phyloP scores from a whole-genome alignment of 805 yeast species.

The Scheffersomyces stipitis region DNA sequence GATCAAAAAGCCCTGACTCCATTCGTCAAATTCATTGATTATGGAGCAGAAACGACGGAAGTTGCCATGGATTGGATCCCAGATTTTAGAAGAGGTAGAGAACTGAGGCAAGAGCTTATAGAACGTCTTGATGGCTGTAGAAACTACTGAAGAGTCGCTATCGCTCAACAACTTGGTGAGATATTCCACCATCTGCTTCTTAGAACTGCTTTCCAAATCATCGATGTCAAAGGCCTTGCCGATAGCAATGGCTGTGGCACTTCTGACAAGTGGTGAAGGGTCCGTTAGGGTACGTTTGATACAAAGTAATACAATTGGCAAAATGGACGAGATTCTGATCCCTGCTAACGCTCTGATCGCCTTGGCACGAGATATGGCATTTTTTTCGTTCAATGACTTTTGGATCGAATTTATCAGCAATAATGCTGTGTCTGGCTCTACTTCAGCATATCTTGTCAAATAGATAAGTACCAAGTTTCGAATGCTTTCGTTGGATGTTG shows the following conservation, averaged over 20 bases:
- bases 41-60: slow-evolving; percentile 57
- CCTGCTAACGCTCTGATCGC: slow-evolving; percentile 80
- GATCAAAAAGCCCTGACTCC: slow-evolving; percentile 61
- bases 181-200: slow-evolving; percentile 49
- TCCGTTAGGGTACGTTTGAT: slow-evolving; percentile 69
- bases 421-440: slow-evolving; percentile 86
- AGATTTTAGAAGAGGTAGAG: slow-evolving; percentile 31
- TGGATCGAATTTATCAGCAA: slow-evolving; percentile 90
- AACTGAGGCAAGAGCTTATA: slow-evolving; percentile 47
- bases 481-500: slow-evolving; percentile 58
- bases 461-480: slow-evolving; percentile 77
- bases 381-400: slow-evolving; percentile 69
- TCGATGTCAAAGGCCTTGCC: slow-evolving; percentile 47
- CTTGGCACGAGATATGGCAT: slow-evolving; percentile 65
- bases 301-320: slow-evolving; percentile 74
- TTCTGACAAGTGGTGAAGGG: slow-evolving; percentile 72
- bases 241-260: slow-evolving; percentile 76
- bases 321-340: slow-evolving; percentile 76
- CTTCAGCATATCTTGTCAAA: slow-evolving; percentile 72
- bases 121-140: slow-evolving; percentile 62
- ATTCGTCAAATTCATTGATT: slow-evolving; percentile 60
- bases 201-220: slow-evolving; percentile 37
- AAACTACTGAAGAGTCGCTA: slow-evolving; percentile 62
- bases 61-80: slow-evolving; percentile 70
- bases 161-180: slow-evolving; percentile 64